A percentile compares a stretch with the other conserved stretches of the same genome.
phyloP scores from a whole-genome alignment of 176 grass and related monocot species.

The Rhynchospora pubera region DNA sequence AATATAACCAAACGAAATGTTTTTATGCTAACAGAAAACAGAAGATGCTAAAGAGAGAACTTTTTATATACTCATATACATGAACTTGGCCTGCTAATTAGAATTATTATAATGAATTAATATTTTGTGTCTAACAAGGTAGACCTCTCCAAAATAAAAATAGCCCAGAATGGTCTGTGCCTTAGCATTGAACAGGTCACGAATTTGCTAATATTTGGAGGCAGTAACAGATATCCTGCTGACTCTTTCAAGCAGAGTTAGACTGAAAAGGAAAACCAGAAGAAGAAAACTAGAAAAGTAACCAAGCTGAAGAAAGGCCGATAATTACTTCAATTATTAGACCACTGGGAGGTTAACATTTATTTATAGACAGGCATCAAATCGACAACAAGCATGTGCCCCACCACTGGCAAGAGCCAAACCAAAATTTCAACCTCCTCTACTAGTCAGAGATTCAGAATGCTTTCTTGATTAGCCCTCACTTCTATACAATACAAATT shows the following conservation, averaged over 20 bases:
- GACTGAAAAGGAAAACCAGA: not conserved
- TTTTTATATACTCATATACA: too few species aligned
- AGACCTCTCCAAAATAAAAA: too few species aligned
- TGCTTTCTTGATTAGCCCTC: not conserved
- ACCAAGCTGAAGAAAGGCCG: not conserved
- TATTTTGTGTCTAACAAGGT: too few species aligned
- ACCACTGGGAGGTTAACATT: not conserved
- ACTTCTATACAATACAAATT: conserved; percentile 2
- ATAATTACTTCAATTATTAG: not conserved
- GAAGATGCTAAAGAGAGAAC: too few species aligned
- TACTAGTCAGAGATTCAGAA: not conserved
- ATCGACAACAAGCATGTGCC: not conserved
- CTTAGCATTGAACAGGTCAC: too few species aligned
- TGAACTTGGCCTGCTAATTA: too few species aligned
- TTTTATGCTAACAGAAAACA: too few species aligned
- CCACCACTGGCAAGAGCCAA: too few species aligned
- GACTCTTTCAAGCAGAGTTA: not conserved
- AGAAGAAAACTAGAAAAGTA: not conserved
- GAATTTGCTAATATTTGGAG: not conserved
- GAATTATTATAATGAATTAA: too few species aligned
- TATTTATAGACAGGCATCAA: not conserved
- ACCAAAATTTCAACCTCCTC: not conserved
- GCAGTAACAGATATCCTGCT: not conserved
- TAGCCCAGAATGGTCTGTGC: too few species aligned
- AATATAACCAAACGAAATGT: too few species aligned